phyloP scores from a whole-genome alignment of 148 eudicot genomes.

The Cornus florida region DNA sequence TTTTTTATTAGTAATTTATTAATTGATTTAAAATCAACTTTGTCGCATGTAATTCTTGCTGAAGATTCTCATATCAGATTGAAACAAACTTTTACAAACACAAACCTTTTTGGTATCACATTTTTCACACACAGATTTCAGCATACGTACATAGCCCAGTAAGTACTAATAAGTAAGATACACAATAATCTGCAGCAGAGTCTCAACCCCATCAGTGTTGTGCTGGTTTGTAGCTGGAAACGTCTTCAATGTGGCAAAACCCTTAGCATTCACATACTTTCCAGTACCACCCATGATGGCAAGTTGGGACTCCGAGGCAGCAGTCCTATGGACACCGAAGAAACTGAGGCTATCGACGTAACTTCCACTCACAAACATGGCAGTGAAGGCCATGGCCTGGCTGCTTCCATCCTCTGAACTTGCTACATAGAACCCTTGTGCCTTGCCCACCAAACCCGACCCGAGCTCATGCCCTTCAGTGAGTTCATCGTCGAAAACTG shows the following conservation, averaged over 20 bases:
- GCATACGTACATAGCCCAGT: no score
- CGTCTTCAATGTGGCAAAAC: conserved; percentile 49
- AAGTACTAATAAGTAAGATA: conserved; percentile 43
- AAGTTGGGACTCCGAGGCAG: conserved; percentile 50
- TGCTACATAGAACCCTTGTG: conserved; percentile 67
- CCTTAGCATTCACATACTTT: conserved; percentile 63
- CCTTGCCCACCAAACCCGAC: conserved; percentile 60
- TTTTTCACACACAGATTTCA: background rate
- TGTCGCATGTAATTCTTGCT: no score
- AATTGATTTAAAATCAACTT: no score
- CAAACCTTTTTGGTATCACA: background rate
- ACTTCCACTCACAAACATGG: conserved; percentile 64
- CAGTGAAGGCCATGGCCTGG: conserved; percentile 71
- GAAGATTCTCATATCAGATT: background rate
- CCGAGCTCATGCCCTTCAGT: conserved; percentile 64
- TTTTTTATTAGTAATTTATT: no score
- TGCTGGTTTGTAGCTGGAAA: conserved; percentile 45
- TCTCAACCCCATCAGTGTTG: conserved; percentile 73
- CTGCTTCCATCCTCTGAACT: conserved; percentile 71
- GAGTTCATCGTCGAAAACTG: conserved; percentile 72
- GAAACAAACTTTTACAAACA: background rate
- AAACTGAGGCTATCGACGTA: conserved; percentile 56
- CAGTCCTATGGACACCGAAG: conserved; percentile 64
- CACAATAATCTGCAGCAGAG: conserved; percentile 63
- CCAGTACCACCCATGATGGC: conserved; percentile 83